Conservation (phyloP, 1,284 basidiomycete species). For the Inonotus hispidus region DNA sequence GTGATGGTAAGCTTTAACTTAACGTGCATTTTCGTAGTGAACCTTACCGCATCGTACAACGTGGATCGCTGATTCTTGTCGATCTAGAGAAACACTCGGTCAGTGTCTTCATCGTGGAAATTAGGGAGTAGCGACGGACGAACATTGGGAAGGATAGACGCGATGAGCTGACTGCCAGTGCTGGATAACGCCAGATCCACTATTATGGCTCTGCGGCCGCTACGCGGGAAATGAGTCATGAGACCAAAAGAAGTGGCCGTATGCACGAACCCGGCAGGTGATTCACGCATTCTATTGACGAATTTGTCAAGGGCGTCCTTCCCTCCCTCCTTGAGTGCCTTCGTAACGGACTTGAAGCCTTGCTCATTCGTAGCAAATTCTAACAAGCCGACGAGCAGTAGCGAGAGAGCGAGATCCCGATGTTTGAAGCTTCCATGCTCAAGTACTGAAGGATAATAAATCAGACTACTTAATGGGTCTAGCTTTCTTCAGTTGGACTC, state of each 20-base stretch:
- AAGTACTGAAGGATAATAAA: slow-evolving; percentile 54
- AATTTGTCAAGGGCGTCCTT: slow-evolving; percentile 65
- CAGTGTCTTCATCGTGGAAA: background rate
- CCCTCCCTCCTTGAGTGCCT: slow-evolving; percentile 77
- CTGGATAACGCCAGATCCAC: slow-evolving; percentile 76
- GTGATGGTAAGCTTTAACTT: background rate
- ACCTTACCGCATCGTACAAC: slow-evolving; percentile 59
- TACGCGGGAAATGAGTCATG: slow-evolving; percentile 26
- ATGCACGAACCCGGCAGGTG: slow-evolving; percentile 58
- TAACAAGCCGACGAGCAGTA: slow-evolving; percentile 63
- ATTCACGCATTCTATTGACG: slow-evolving; percentile 75
- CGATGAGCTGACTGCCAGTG: slow-evolving; percentile 79
- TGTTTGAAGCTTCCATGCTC: slow-evolving; percentile 74
- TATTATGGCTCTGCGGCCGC: slow-evolving; percentile 72
- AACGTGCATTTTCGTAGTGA: background rate
- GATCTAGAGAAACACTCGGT: slow-evolving; percentile 38
- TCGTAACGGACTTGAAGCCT: slow-evolving; percentile 75
- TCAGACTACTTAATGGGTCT: slow-evolving; percentile 3
- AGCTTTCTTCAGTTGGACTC: slow-evolving; percentile 25
- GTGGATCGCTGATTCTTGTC: slow-evolving; percentile 75
- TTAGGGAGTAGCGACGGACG: slow-evolving; percentile 20
- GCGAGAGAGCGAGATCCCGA: slow-evolving; percentile 64
- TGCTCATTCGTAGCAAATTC: slow-evolving; percentile 77
- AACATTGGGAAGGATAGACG: slow-evolving; percentile 69
- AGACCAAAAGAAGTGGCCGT: background rate